Conservation (phyloP, 148 eudicot genomes). For the Fagopyrum homotropicum region DNA sequence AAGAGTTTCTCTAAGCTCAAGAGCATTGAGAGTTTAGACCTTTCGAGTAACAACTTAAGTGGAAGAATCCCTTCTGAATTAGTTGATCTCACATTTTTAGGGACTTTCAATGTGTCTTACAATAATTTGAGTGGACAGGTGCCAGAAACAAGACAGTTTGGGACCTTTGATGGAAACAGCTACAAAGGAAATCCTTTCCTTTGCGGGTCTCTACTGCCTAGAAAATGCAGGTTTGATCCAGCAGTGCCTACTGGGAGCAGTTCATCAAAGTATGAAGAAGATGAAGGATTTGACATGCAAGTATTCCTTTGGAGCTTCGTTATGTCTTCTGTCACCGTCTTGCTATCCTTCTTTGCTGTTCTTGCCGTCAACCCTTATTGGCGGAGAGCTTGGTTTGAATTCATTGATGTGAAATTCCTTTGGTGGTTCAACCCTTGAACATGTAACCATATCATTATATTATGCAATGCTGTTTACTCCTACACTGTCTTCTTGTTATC, state of each 20-base stretch:
- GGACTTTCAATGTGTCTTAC: constrained; percentile 8
- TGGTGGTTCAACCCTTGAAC: not conserved
- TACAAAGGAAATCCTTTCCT: constrained; percentile 15
- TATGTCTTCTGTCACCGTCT: not conserved
- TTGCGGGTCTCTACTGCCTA: constrained; percentile 5
- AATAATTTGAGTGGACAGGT: constrained; percentile 1
- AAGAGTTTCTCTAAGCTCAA: constrained; percentile 1
- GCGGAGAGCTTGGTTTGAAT: not conserved
- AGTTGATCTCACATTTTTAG: not conserved
- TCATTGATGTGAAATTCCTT: not conserved
- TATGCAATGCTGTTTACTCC: not conserved
- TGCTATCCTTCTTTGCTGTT: not conserved
- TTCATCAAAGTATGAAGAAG: not conserved
- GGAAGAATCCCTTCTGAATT: not conserved
- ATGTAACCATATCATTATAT: not conserved
- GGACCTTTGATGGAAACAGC: constrained; percentile 8
- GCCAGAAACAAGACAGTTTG: not conserved
- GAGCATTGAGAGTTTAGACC: not conserved
- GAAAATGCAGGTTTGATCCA: not conserved
- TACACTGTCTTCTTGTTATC: not conserved
- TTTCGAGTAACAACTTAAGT: not conserved
- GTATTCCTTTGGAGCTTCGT: not conserved
- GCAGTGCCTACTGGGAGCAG: not conserved
- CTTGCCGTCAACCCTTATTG: not conserved
- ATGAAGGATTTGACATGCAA: not conserved